phyloP scores from a whole-genome alignment of 305 asterid genomes.

The Andrographis paniculata region DNA sequence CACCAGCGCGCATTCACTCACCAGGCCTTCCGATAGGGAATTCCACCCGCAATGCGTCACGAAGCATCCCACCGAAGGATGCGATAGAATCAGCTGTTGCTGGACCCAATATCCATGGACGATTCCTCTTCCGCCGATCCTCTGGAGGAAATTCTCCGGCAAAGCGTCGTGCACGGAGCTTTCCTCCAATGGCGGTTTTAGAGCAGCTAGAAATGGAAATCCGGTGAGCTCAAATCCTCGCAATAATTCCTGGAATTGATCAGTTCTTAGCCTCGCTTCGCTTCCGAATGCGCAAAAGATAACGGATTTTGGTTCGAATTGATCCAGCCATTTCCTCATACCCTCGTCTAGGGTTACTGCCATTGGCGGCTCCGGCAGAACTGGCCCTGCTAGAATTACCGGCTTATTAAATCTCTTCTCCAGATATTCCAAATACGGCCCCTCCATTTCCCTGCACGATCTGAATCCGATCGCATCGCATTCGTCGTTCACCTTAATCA shows the following conservation, averaged over 20 bases:
- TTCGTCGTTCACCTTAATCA: slow-evolving; percentile 28
- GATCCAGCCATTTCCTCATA: slow-evolving; percentile 41
- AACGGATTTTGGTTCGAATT: slow-evolving; percentile 29
- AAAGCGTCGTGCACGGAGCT: slow-evolving; percentile 46
- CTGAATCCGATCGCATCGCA: slow-evolving; percentile 52
- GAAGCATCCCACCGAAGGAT: slow-evolving; percentile 67
- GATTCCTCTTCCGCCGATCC: slow-evolving; percentile 33
- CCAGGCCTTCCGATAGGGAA: slow-evolving; percentile 54
- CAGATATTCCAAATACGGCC: slow-evolving; percentile 28
- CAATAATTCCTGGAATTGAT: slow-evolving; percentile 56
- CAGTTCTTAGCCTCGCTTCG: slow-evolving; percentile 37
- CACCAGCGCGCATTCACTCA: slow-evolving; percentile 49
- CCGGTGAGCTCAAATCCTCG: slow-evolving; percentile 57
- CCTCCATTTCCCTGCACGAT: slow-evolving; percentile 56
- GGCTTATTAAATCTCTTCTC: slow-evolving; percentile 38
- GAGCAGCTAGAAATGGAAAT: slow-evolving; percentile 46
- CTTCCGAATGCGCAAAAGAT: slow-evolving; percentile 63
- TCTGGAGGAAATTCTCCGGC: slow-evolving; percentile 39
- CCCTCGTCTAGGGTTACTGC: slow-evolving; percentile 25
- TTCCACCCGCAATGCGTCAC: slow-evolving; percentile 72
- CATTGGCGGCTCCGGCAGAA: slow-evolving; percentile 34
- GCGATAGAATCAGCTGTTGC: slow-evolving; percentile 54
- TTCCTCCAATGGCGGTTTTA: slow-evolving; percentile 49
- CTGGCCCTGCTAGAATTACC: slow-evolving; percentile 47
- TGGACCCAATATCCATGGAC: slow-evolving; percentile 62